These are phyloP conservation scores for Pisolithus sp. DNA, from an alignment of 768 basidiomycete species.

Conservation along the genomic window DNA sequence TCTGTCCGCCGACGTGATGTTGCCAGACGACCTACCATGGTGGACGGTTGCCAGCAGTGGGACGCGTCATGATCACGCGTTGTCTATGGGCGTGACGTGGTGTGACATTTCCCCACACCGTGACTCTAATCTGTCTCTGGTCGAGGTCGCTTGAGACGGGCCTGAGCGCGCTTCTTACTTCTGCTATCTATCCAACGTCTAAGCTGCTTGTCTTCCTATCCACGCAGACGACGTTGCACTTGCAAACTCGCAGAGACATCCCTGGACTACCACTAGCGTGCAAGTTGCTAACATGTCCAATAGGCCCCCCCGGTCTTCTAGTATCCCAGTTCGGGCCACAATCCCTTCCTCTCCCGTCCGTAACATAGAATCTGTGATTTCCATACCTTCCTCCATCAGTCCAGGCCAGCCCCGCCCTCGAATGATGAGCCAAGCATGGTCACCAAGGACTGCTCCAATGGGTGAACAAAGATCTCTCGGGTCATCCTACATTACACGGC, in stretches of 20 bases:
- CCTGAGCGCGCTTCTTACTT: not conserved
- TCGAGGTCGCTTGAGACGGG: not conserved
- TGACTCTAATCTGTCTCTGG: constrained; percentile 5
- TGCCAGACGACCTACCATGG: constrained; percentile 16
- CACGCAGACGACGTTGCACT: too few relatives aligned
- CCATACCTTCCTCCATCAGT: constrained; percentile 46
- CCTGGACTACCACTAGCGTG: not conserved
- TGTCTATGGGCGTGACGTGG: constrained; percentile 22
- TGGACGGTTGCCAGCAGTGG: not conserved
- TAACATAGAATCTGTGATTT: constrained; percentile 59
- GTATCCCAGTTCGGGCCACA: constrained; percentile 53
- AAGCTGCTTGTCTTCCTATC: not conserved
- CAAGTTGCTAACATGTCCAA: constrained; percentile 32
- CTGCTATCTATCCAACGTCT: not conserved
- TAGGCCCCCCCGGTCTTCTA: constrained; percentile 56
- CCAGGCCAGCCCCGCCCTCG: constrained; percentile 36
- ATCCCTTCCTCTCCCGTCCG: constrained; percentile 43
- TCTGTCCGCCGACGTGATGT: not conserved
- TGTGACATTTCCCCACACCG: constrained; percentile 21
- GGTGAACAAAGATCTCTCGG: constrained; percentile 36
- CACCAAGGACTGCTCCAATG: constrained; percentile 20
- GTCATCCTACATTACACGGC: constrained; percentile 34
- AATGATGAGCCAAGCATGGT: constrained; percentile 28
- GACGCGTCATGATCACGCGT: not conserved
- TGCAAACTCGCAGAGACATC: too few relatives aligned